Evolutionary conservation across 805 yeast genomes (phyloP), one percentile per base, ranked within the genome.

Genomic region (Ogataea zsoltii): DNA sequence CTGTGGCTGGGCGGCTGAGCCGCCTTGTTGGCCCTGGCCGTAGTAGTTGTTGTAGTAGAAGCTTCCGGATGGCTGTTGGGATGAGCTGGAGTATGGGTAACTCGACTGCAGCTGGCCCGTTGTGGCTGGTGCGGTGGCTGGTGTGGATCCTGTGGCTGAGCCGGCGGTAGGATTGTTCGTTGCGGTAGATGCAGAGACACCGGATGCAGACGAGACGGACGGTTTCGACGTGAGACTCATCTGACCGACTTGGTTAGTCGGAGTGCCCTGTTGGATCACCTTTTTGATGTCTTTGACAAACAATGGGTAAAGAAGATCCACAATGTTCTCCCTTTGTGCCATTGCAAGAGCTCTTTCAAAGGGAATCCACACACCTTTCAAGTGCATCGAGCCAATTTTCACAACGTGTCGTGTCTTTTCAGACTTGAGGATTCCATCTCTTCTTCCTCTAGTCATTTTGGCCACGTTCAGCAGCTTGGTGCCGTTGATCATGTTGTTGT

Each of bases 361-460:
- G 4, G 87, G 86, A 38, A 82, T 80, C 87, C 87, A 82, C 21
- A 82, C 86, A 28, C 87, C 87, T 59, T 82, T 82, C 52, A 82
- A 67, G 58, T 81, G 83, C 85, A 82, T 80, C 12, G 83, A 77
- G n/a, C 87, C 87, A 57, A 82, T 79, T 62, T 81, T 82, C 21
- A 82, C 85, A 33, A 82, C 86, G 55, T 80, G 80, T 39, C 86
- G 68, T 21, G 77, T 76, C 57, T 80, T 82, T 59, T 82, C 87
- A 45, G 75, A 69, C 63, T 82, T 81, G 45, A 82, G 68, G 44
- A 82, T 82, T n/a, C 87, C 86, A 61, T 82, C 86, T 60, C 87
- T 70, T 46, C 85, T 69, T 15, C 87, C 87, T 56, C 87, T 70
- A 11, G 86, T 81, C 86, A 82, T 82, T 44, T 79, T 82, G 10